Base-by-base conservation (phyloP, 192 early-diverging fungal genomes). In the Podila horticola region DNA sequence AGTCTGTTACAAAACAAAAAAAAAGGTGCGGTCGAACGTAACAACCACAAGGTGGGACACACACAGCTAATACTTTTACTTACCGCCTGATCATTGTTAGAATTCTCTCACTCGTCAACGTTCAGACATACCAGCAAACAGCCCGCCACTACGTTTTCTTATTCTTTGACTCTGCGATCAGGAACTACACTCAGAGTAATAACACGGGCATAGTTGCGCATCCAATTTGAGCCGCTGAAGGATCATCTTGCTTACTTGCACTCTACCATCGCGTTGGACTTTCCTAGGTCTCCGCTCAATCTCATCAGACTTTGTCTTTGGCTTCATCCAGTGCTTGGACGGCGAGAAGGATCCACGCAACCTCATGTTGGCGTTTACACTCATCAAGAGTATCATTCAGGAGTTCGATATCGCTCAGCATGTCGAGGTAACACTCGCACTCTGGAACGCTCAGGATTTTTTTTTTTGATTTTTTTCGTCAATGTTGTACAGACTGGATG, bases 271-370 rank as follows among this genome's bases (percentile, higher is more conserved):
- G 5, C n/a, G 29, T 12, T 57, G 38, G 17, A 60, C 60, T 66
- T 22, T 74, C 62, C 69, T 74, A 88, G 93, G 88, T 20, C 84
- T 95, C n/a, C 75, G 87, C 65, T 48, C 85, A 24, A 88, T 95
- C 63, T 91, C 88, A 59, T 81, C 87, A 22, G 90, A 90, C 24
- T 95, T 97, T 86, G 86, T 97, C 13, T 85, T 86, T 66, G 96
- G 94, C 30, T 98, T 95, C 81, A 93, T 94, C 26, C 90, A 95
- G 74, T 79, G 86, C 24, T 87, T 99, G 86, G 98, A 99, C 83
- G 96, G 97, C 29, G 98, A 99, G 83, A 99, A 99, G 88, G 98
- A 99, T 82, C 98, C 98, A 17, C 86, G 98, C 33, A 97, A 99
- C 75, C 85, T 99, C 38, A 87, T 98, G 73, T 82, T 95, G 31